These are phyloP conservation scores for Raphanus raphanistrum DNA, from an alignment of 345 rosid genomes.

Conservation along the genomic window DNA sequence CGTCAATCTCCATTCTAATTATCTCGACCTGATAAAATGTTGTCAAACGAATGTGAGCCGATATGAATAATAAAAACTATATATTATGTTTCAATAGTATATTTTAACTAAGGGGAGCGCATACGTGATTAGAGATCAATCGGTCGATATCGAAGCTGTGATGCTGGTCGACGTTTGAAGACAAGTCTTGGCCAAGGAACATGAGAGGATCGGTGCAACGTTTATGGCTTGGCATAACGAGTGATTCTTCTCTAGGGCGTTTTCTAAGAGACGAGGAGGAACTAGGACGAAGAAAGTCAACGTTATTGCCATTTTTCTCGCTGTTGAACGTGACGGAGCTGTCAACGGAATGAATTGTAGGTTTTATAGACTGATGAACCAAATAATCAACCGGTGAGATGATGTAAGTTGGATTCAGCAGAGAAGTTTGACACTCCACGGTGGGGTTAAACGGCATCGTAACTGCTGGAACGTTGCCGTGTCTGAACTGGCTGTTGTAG, in stretches of 20 bases:
- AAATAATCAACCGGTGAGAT: slow-evolving; percentile 41
- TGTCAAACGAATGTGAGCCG: neutral
- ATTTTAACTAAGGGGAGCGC: neutral
- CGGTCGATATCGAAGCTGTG: slow-evolving; percentile 62
- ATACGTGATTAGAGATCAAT: slow-evolving; percentile 70
- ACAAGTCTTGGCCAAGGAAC: slow-evolving; percentile 66
- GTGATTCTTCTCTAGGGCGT: slow-evolving; percentile 58
- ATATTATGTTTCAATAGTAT: neutral
- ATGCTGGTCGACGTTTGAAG: slow-evolving; percentile 59
- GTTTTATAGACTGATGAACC: slow-evolving; percentile 39
- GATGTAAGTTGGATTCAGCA: slow-evolving; percentile 23
- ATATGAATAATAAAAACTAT: neutral
- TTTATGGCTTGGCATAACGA: slow-evolving; percentile 34
- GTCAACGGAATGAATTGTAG: slow-evolving; percentile 54
- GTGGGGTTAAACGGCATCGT: slow-evolving; percentile 20
- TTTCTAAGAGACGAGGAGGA: slow-evolving; percentile 48
- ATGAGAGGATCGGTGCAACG: slow-evolving; percentile 36
- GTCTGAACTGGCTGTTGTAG: slow-evolving; percentile 48
- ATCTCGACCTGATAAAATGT: slow-evolving; percentile 52
- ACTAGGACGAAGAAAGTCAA: slow-evolving; percentile 32
- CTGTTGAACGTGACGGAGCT: slow-evolving; percentile 61
- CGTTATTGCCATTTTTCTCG: slow-evolving; percentile 25
- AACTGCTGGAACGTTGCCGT: slow-evolving; percentile 38
- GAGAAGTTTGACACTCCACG: slow-evolving; percentile 26
- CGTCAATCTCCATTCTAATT: slow-evolving; percentile 70